These are phyloP conservation scores for Ogataea ramenticola DNA, from an alignment of 805 yeast genomes.

Conservation along the genomic window DNA sequence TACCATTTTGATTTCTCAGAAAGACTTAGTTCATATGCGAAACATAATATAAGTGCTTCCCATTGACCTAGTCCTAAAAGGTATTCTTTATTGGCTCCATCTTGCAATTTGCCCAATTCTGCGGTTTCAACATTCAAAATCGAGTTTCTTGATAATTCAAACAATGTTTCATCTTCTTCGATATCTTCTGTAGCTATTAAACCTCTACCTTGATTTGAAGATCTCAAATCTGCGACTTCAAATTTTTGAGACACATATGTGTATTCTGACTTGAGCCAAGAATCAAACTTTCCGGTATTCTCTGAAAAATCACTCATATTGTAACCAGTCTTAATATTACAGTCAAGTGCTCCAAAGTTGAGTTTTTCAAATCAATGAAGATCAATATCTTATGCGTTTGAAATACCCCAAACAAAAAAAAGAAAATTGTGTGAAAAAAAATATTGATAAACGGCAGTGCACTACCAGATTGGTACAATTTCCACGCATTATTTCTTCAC, in stretches of 20 bases:
- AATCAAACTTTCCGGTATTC: constrained; percentile 32
- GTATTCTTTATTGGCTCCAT: constrained; percentile 25
- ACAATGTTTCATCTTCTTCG: constrained; percentile 52
- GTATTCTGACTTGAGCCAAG: constrained; percentile 39
- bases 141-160: constrained; percentile 56
- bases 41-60: constrained; percentile 67
- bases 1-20: constrained; percentile 52
- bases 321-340: too few relatives aligned
- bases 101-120: constrained; percentile 29
- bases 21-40: constrained; percentile 52
- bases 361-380: too few relatives aligned
- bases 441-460: too few relatives aligned
- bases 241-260: constrained; percentile 50
- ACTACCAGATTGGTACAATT: not conserved
- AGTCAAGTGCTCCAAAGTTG: too few relatives aligned
- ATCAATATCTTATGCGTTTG: too few relatives aligned
- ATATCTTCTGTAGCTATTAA: constrained; percentile 60
- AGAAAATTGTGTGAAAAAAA: too few relatives aligned
- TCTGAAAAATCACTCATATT: constrained; percentile 6
- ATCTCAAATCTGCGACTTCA: constrained; percentile 52
- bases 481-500: not conserved
- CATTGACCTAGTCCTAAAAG: constrained; percentile 52
- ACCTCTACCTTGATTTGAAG: constrained; percentile 67
- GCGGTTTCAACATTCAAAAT: constrained; percentile 57
- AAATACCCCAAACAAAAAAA: not conserved